phyloP scores from a whole-genome alignment of 2,329 filamentous ascomycete genomes.

The Sarocladium brachiariae region DNA sequence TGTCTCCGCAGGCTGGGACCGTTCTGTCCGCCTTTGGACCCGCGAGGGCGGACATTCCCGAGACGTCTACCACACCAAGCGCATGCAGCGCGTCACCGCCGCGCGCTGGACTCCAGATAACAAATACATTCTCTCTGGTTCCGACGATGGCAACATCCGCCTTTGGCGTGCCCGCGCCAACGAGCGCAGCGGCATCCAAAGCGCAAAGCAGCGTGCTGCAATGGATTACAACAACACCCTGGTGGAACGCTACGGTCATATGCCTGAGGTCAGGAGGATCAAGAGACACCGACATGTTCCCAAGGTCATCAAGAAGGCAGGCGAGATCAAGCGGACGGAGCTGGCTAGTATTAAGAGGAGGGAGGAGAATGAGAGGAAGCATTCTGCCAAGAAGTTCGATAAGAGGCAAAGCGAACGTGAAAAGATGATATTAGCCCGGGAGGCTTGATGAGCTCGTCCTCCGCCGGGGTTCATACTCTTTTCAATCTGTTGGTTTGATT shows the following conservation, averaged over 20 bases:
- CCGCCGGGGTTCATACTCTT: not conserved
- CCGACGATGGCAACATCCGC: constrained; percentile 82
- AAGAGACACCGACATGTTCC: constrained; percentile 86
- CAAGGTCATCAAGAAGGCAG: constrained; percentile 90
- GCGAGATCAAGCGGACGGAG: constrained; percentile 89
- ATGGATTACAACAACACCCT: constrained; percentile 88
- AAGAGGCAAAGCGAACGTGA: constrained; percentile 74
- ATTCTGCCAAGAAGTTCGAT: constrained; percentile 76
- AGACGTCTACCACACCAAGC: constrained; percentile 95
- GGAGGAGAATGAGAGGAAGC: constrained; percentile 91
- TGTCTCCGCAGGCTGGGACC: constrained; percentile 78
- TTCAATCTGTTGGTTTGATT: constrained; percentile 10
- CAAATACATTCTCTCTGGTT: constrained; percentile 83
- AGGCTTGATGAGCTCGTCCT: constrained; percentile 36
- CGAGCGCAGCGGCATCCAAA: constrained; percentile 76
- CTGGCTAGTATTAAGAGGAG: constrained; percentile 78
- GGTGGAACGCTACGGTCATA: constrained; percentile 78
- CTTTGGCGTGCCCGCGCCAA: constrained; percentile 88
- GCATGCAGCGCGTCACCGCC: constrained; percentile 92
- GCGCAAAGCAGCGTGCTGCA: constrained; percentile 74
- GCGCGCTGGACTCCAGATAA: constrained; percentile 81
- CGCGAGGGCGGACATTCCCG: constrained; percentile 74
- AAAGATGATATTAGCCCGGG: constrained; percentile 75
- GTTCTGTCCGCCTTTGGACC: constrained; percentile 81
- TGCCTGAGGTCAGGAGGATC: constrained; percentile 93